Evolutionary conservation across 1,284 basidiomycete species (phyloP).

Genomic region (Ceratobasidium theobromae): DNA sequence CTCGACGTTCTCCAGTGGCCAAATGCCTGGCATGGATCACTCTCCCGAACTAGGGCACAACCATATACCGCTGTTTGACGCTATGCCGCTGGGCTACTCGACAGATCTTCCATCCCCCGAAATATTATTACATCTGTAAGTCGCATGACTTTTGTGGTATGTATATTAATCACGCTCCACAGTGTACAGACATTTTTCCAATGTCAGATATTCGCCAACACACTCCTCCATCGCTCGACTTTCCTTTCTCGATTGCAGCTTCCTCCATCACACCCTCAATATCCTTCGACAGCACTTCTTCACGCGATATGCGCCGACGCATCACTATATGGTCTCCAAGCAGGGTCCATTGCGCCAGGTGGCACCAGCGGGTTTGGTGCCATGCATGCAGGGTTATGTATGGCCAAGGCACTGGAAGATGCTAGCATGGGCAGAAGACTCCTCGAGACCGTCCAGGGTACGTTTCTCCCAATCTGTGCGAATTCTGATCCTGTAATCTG

Average conservation of each 20-base stretch:
- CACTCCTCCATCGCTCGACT: constrained; percentile 9
- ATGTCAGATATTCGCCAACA: constrained; percentile 1
- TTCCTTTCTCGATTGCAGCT: constrained; percentile 9
- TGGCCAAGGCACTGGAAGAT: constrained; percentile 26
- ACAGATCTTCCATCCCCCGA: constrained; percentile 14
- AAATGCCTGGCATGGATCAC: background rate
- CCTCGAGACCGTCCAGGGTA: constrained; percentile 13
- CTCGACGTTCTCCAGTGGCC: constrained; percentile 15
- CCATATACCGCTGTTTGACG: constrained; percentile 1
- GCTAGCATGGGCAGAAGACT: constrained; percentile 2
- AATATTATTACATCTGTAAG: constrained; percentile 2
- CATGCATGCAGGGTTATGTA: constrained; percentile 18
- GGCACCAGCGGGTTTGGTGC: constrained; percentile 13
- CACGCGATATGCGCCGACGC: constrained; percentile 25
- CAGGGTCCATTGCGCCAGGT: background rate
- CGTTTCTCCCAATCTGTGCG: background rate
- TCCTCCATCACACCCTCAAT: constrained; percentile 5
- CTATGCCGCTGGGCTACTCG: constrained; percentile 17
- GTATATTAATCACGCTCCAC: background rate
- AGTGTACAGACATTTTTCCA: constrained; percentile 22
- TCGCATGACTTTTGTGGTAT: too few species aligned
- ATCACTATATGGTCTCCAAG: background rate
- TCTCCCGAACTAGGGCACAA: constrained; percentile 7
- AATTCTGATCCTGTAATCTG: background rate
- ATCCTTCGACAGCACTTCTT: constrained; percentile 7